phyloP scores from a whole-genome alignment of 2,329 filamentous ascomycete species.

The Stemphylium lycopersici region DNA sequence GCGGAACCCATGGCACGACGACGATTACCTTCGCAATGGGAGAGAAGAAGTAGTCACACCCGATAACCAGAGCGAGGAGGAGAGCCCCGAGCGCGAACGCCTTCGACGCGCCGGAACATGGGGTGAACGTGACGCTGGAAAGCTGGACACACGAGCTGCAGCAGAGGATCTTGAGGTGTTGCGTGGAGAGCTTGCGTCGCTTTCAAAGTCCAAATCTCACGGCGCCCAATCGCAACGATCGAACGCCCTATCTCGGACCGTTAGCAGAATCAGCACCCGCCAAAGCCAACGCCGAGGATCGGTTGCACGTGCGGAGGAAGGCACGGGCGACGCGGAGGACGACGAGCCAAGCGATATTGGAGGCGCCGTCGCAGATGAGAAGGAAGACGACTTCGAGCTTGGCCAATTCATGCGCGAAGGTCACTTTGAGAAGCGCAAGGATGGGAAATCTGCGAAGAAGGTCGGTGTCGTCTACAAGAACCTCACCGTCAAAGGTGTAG shows the following conservation, averaged over 20 bases:
- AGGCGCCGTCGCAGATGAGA: constrained; percentile 50
- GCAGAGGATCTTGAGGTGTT: constrained; percentile 67
- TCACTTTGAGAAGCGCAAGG: constrained; percentile 74
- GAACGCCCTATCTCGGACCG: constrained; percentile 31
- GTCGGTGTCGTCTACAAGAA: constrained; percentile 79
- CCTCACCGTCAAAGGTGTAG: constrained; percentile 72
- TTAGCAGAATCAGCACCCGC: constrained; percentile 38
- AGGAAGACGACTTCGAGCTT: constrained; percentile 69
- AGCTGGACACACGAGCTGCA: constrained; percentile 59
- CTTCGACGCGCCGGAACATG: constrained; percentile 58
- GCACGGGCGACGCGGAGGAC: constrained; percentile 16
- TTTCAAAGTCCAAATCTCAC: constrained; percentile 54
- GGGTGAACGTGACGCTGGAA: constrained; percentile 66
- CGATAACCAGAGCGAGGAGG: constrained; percentile 20
- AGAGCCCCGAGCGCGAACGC: constrained; percentile 34
- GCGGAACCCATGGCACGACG: constrained; percentile 47
- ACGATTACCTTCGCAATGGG: constrained; percentile 25
- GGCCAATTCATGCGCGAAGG: constrained; percentile 74
- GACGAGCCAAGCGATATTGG: constrained; percentile 31
- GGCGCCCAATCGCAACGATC: constrained; percentile 29
- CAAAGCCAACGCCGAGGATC: constrained; percentile 24
- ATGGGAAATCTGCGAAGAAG: constrained; percentile 73
- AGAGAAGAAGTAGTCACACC: constrained; percentile 21
- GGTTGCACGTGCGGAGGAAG: constrained; percentile 16
- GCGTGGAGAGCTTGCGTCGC: constrained; percentile 59